phyloP scores from a whole-genome alignment of 108 stramenopile genomes.

The Stephanodiscus triporus region DNA sequence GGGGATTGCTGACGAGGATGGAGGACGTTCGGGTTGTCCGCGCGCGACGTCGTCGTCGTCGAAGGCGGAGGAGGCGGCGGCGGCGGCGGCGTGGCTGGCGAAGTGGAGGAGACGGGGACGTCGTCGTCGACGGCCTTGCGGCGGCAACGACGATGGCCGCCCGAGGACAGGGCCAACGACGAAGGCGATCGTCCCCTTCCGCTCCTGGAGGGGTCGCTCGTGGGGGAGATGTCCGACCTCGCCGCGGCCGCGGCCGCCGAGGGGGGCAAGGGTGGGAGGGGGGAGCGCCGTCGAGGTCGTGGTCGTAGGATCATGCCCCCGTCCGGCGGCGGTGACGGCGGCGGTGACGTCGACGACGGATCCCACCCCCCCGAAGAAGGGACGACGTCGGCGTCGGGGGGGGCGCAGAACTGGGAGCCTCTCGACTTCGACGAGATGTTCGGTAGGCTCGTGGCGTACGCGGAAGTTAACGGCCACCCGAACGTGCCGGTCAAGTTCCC shows the following conservation, averaged over 20 bases:
- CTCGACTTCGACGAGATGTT: conserved; percentile 39
- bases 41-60: not conserved
- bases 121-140: no score
- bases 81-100: no score
- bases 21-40: no score
- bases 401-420: not conserved
- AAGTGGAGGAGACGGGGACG: no score
- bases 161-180: no score
- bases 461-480: conserved; percentile 34
- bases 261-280: not conserved
- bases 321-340: not conserved
- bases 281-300: not conserved
- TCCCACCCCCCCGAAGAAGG: no score
- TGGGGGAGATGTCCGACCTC: conserved; percentile 5
- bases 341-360: not conserved
- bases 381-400: no score
- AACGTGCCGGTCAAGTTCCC: conserved; percentile 44
- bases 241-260: conserved; percentile 9
- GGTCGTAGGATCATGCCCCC: no score
- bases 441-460: conserved; percentile 44
- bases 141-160: no score
- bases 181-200: not conserved
- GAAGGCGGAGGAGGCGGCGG: not conserved
- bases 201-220: conserved; percentile 1
- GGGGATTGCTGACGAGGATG: no score